phyloP scores from a whole-genome alignment of 306 rosid species.

The Fragaria iinumae region DNA sequence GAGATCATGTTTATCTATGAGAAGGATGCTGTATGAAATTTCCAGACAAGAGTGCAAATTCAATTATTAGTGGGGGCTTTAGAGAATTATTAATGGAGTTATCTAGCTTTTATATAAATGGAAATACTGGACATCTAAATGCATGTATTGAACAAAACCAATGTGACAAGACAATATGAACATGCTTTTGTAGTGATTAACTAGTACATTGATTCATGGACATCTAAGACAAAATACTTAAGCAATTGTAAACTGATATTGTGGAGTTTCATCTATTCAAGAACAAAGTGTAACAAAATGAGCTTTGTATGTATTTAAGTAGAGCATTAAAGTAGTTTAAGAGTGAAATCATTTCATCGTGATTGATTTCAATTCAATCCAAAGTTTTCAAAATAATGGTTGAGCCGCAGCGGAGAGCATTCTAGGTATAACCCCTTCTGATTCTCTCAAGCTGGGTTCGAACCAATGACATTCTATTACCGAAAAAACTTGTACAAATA shows the following conservation, averaged over 20 bases:
- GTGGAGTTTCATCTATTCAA: not conserved
- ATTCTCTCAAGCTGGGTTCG: too few species aligned
- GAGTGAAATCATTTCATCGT: too few species aligned
- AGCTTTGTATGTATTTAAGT: too few species aligned
- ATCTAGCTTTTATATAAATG: not conserved
- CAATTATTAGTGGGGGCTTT: conserved; percentile 11
- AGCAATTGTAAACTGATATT: not conserved
- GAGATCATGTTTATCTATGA: not conserved
- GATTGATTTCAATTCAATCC: too few species aligned
- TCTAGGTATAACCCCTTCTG: too few species aligned
- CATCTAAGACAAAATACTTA: not conserved
- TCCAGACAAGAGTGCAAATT: conserved; percentile 2
- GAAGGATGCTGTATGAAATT: not conserved
- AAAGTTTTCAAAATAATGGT: too few species aligned
- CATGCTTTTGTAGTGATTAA: conserved; percentile 4
- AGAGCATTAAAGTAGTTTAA: too few species aligned
- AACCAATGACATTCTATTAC: too few species aligned
- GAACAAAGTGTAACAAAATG: not conserved
- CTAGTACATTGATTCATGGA: not conserved
- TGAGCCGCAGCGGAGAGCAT: too few species aligned
- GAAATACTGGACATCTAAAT: not conserved
- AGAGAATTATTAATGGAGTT: not conserved
- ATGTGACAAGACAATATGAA: not conserved
- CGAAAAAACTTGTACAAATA: too few species aligned
- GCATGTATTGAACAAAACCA: conserved; percentile 16